Base-by-base conservation (phyloP, 2,329 filamentous ascomycete genomes). In the Colletotrichum chrysophilum region DNA sequence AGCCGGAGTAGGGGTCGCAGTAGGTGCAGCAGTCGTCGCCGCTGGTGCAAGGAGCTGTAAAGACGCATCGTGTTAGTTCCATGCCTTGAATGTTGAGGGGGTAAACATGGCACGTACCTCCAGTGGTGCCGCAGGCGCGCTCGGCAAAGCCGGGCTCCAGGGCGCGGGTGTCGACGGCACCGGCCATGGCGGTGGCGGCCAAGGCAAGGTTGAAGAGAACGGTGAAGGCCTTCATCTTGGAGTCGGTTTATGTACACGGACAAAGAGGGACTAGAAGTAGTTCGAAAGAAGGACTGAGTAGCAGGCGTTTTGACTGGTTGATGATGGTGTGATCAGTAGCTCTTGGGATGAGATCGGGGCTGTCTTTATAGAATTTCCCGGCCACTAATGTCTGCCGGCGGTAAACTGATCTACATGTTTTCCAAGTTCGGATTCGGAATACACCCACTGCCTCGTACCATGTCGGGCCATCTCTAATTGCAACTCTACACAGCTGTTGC, bases 21-120 rank as follows among this genome's bases (percentile, higher is more conserved):
- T 68, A 68, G 66, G 48, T 58, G 66, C 66, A 68, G 66, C 66
- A 68, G 21, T 68, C 66, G n/a, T 58, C 48, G 48, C 66, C 66
- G 48, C 14, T 68, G 7, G 30, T 68, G 66, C 66, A 68, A 36
- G 66, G 66, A 28, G 66, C 66, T 68, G 8, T 26, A 21, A 67
- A 66, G 13, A 3, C 13, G 48, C 6, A 24, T 67, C 3, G 5
- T 12, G 21, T 68, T n/a, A 56, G 66, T 36, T 18, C 10, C 5
- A 26, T 2, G n/a, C 18, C 9, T 16, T 12, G 30, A 5, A 16
- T 56, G 24, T 16, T 16, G 1, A 16, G 21, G 26, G 21, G 14
- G 24, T 9, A 52, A 66, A 16, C 14, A 7, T 18, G 18, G 10
- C 2, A 56, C 66, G 4, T 56, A 68, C 66, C 28, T 21, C 66